These are phyloP conservation scores for Paulownia fortunei DNA, from an alignment of 257 asterid genomes.

Conservation along the genomic window DNA sequence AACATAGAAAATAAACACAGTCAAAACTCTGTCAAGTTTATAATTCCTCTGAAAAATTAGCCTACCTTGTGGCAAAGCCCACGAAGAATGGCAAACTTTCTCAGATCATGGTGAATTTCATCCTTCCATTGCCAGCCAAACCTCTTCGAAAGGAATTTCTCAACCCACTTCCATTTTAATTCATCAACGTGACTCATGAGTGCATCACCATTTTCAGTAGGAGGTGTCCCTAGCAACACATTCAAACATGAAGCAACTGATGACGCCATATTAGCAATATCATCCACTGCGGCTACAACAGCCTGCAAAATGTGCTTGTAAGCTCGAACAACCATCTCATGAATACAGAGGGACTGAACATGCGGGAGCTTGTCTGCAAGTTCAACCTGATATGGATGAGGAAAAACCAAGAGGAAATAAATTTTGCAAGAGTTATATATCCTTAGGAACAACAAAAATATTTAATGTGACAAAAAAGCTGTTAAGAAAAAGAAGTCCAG, in stretches of 20 bases:
- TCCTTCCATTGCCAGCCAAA: constrained; percentile 70
- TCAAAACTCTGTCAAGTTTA: not conserved
- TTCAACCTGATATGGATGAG: constrained; percentile 59
- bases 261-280: constrained; percentile 61
- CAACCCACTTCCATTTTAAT: constrained; percentile 79
- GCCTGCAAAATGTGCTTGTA: constrained; percentile 77
- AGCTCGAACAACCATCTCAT: constrained; percentile 89
- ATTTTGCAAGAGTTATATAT: not conserved
- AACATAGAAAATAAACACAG: not conserved
- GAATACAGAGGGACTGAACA: constrained; percentile 83
- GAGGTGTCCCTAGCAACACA: constrained; percentile 65
- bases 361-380: constrained; percentile 85
- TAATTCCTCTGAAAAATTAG: not conserved
- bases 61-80: constrained; percentile 84
- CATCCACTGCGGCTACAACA: constrained; percentile 64
- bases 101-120: constrained; percentile 48
- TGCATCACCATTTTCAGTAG: constrained; percentile 44
- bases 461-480: constrained; percentile 13
- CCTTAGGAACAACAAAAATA: constrained; percentile 6
- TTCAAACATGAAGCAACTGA: constrained; percentile 71
- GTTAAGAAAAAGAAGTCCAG: too few relatives aligned
- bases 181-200: constrained; percentile 48
- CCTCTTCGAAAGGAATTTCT: constrained; percentile 61
- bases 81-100: constrained; percentile 78
- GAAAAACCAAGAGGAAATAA: constrained; percentile 27